Evolutionary conservation across 805 yeast genomes (phyloP).

Genomic region (Hanseniaspora thailandica): DNA sequence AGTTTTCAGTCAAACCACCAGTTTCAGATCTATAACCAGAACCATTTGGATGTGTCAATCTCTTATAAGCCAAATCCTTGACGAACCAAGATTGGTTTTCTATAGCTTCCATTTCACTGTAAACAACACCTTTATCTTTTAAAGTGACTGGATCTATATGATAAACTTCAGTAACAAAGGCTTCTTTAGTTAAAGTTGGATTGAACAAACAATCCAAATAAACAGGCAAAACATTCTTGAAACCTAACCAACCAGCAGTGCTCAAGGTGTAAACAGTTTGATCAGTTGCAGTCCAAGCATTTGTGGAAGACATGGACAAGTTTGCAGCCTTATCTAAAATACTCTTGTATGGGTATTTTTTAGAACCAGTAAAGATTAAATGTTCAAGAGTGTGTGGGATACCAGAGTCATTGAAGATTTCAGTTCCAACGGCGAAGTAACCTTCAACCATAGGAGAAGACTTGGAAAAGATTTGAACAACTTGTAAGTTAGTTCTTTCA

Average conservation of each 20-base stretch:
- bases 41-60: constrained; percentile 39
- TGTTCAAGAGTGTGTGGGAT: constrained; percentile 95
- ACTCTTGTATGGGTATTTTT: constrained; percentile 83
- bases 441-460: constrained; percentile 85
- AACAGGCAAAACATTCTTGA: constrained; percentile 68
- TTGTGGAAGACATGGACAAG: constrained; percentile 70
- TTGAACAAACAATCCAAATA: constrained; percentile 76
- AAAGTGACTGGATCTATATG: constrained; percentile 78
- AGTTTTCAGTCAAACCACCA: constrained; percentile 74
- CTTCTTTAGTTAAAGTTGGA: constrained; percentile 81
- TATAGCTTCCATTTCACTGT: constrained; percentile 91
- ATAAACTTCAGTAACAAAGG: constrained; percentile 87
- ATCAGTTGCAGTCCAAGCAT: constrained; percentile 95
- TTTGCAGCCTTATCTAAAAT: constrained; percentile 78
- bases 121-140: constrained; percentile 91
- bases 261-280: constrained; percentile 86
- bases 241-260: constrained; percentile 96
- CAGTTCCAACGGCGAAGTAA: constrained; percentile 93
- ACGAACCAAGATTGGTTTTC: constrained; percentile 68
- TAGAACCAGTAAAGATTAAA: constrained; percentile 85
- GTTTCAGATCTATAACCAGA: constrained; percentile 90
- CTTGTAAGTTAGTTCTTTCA: constrained; percentile 65
- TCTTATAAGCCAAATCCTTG: constrained; percentile 47
- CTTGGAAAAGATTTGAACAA: constrained; percentile 56
- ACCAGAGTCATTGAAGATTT: constrained; percentile 75